Base-by-base conservation (phyloP, 2,329 filamentous ascomycete genomes). In the Westerdykella sp. region DNA sequence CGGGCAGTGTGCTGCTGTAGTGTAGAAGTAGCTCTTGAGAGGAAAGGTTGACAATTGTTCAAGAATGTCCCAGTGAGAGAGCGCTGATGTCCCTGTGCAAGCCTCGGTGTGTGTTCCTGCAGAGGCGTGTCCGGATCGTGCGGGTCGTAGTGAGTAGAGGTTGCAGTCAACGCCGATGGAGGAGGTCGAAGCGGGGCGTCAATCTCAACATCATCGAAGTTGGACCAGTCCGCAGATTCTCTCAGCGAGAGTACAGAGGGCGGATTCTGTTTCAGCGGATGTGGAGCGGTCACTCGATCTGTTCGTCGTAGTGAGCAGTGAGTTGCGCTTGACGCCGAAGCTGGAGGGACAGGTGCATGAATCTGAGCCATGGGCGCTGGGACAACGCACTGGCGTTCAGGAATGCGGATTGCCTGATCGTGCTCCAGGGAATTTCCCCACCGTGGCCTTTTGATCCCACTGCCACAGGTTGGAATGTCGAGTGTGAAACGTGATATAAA, bases 1-100 rank as follows among this genome's bases (percentile, higher is more conserved):
- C 54, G 50, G n/a, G 64, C 63, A 57, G 57, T 64, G 62, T 66
- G 65, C 44, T 67, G 62, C 38, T 65, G 63, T 37, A 67, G 40
- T 16, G 63, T 63, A 7, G 59, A 59, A 37, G 65, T 58, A 35
- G 66, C 64, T 40, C 59, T 56, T 46, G 54, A 62, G 43, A 67
- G 47, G 36, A 63, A 51, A 13, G 60, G 57, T 45, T 57, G 57
- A 48, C 59, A 64, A 49, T 66, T 67, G 55, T 66, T 58, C 42
- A 68, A 54, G 41, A 68, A 56, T 1, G 64, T 62, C 42, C 59
- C 60, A 6, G 65, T 68, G 45, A 67, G 39, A 1, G 60, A 60
- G 13, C 62, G 55, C 45, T 65, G 59, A 49, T 66, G 65, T 42
- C 47, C 53, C 41, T 43, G 51, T 21, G 46, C 53, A 38, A 49